Evolutionary conservation across 2,329 filamentous ascomycete genomes (phyloP).

Genomic region (Paramyrothecium roridum): DNA sequence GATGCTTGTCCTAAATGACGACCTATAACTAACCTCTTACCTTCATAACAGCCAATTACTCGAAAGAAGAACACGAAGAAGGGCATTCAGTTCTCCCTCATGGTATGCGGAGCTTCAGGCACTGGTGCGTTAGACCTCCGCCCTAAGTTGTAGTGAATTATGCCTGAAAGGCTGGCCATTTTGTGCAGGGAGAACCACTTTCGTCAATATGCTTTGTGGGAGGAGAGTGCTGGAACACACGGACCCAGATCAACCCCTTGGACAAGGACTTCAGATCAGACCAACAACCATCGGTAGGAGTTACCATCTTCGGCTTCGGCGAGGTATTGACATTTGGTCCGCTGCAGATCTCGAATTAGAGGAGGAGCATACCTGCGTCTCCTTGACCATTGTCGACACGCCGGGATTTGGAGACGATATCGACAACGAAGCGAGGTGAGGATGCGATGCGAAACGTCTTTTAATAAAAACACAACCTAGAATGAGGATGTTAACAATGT

Average conservation of each 20-base stretch:
- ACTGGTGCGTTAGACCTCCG: conserved; percentile 66
- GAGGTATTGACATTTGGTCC: conserved; percentile 9
- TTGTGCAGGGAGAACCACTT: conserved; percentile 82
- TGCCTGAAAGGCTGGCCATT: conserved; percentile 11
- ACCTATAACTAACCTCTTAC: conserved; percentile 20
- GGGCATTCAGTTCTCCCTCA: conserved; percentile 99
- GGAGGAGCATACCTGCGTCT: conserved; percentile 97
- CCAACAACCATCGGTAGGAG: conserved; percentile 86
- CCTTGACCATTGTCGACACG: conserved; percentile 96
- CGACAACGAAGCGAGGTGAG: conserved; percentile 95
- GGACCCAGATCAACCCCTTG: conserved; percentile 85
- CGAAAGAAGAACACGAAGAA: conserved; percentile 99
- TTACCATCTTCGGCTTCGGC: not conserved
- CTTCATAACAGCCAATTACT: conserved; percentile 82
- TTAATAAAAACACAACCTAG: not conserved
- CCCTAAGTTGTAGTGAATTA: too few species aligned
- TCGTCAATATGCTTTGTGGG: conserved; percentile 98
- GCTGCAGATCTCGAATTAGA: conserved; percentile 83
- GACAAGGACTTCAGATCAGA: conserved; percentile 96
- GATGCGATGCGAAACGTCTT: not conserved
- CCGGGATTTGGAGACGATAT: conserved; percentile 98
- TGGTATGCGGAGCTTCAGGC: conserved; percentile 98
- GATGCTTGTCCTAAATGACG: too few species aligned
- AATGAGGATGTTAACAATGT: conserved; percentile 5
- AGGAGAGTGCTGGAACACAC: conserved; percentile 88